Evolutionary conservation across 306 rosid species (phyloP).

Genomic region (Pueraria montana): DNA sequence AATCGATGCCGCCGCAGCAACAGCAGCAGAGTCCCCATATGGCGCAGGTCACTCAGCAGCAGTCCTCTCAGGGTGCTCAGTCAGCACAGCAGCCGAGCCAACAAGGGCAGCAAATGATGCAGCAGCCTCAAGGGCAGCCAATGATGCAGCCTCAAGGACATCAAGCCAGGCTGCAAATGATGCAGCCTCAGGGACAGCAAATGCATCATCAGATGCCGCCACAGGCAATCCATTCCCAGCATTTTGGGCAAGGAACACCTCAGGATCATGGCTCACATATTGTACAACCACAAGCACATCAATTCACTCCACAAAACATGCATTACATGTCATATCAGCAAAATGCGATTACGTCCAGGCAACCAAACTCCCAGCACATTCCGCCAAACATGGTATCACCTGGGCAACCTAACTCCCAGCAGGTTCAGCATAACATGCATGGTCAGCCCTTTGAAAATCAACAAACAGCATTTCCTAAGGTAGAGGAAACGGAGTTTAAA

Average conservation of each 20-base stretch:
- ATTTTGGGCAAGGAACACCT: slow-evolving; percentile 63
- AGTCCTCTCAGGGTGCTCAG: slow-evolving; percentile 62
- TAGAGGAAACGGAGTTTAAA: slow-evolving; percentile 76
- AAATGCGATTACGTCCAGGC: slow-evolving; percentile 63
- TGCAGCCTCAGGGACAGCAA: slow-evolving; percentile 68
- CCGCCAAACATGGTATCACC: slow-evolving; percentile 66
- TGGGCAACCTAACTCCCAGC: slow-evolving; percentile 76
- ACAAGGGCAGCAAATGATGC: slow-evolving; percentile 68
- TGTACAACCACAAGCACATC: slow-evolving; percentile 71
- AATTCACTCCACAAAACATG: slow-evolving; percentile 67
- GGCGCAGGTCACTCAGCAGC: slow-evolving; percentile 59
- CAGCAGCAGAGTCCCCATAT: slow-evolving; percentile 65
- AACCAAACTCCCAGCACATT: slow-evolving; percentile 64
- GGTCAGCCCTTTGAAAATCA: slow-evolving; percentile 72
- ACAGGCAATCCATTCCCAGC: slow-evolving; percentile 64
- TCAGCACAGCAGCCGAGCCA: slow-evolving; percentile 66
- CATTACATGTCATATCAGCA: slow-evolving; percentile 83
- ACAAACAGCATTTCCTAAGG: slow-evolving; percentile 54
- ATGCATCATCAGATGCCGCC: slow-evolving; percentile 69
- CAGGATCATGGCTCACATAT: slow-evolving; percentile 68
- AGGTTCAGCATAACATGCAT: slow-evolving; percentile 60
- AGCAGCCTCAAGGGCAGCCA: slow-evolving; percentile 62
- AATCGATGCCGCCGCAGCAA: slow-evolving; percentile 62
- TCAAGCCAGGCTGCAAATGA: slow-evolving; percentile 63
- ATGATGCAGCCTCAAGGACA: slow-evolving; percentile 59